Evolutionary conservation across 345 rosid genomes (phyloP), one percentile per base, ranked within the genome.

Genomic region (Camelina neglecta): DNA sequence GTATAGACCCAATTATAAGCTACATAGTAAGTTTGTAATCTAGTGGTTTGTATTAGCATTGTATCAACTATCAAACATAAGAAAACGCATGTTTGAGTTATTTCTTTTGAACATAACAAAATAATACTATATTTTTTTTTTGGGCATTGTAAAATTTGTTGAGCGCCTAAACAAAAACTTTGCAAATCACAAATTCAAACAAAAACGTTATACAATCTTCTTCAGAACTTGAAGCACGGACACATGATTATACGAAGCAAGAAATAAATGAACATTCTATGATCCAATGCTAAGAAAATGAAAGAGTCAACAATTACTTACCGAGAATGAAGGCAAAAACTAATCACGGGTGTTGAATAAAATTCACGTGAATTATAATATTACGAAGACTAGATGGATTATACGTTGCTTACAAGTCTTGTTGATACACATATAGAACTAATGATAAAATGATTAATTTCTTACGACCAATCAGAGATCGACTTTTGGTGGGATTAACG

Each of bases 271-370:
- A 64, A 26, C 24, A 23, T 49, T 65, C 11, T 62, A 62, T 42
- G 36, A 23, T 26, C 2, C n/a, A 68, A 60, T 24, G 48, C 36
- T 20, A 49, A 35, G 60, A 18, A 41, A 12, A 15, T 51, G 7
- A 39, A 24, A 12, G 23, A 54, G 72, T 65, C 72, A 66, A 47
- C 58, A 74, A 56, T 74, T 33, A 65, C 57, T 45, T 31, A 11
- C 77, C 65, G 71, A 8, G 33, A 74, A 74, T 74, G 59, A 57
- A 74, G 78, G 33, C n/a, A n/a, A 47, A 35, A 74, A 56, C 48
- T 33, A 23, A 57, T 65, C 77, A 73, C 64, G 70, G 78, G 72
- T 13, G 42, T 56, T 7, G 39, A 45, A 65, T 56, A 33, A n/a
- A 41, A 35, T 56, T 56, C 78, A 65, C 66, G 59, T 65, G 72